Conservation (phyloP, 1,284 basidiomycete species). For the Volvariella surrecta region DNA sequence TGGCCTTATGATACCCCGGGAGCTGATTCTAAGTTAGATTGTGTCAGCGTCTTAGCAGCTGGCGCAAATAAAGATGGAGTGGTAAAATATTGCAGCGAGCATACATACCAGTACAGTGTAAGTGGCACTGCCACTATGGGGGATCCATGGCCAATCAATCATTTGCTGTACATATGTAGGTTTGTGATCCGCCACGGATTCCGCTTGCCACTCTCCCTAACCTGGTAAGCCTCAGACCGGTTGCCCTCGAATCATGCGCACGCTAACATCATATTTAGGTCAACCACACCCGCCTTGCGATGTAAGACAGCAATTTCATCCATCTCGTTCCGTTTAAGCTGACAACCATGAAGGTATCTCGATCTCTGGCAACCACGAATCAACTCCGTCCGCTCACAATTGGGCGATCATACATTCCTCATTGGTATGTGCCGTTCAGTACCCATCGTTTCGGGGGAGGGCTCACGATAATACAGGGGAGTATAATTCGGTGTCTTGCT, state of each 20-base stretch:
- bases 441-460: not conserved
- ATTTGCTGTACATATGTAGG: constrained; percentile 21
- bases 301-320: constrained; percentile 21
- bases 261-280: constrained; percentile 21
- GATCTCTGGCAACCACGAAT: constrained; percentile 47
- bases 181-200: constrained; percentile 35
- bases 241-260: not conserved
- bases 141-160: not conserved
- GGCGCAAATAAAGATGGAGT: constrained; percentile 30
- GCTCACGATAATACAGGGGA: constrained; percentile 25
- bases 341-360: constrained; percentile 28
- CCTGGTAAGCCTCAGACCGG: constrained; percentile 21
- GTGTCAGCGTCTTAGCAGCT: constrained; percentile 35
- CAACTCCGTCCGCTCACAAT: constrained; percentile 29
- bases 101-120: constrained; percentile 44
- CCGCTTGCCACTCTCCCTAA: constrained; percentile 39
- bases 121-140: constrained; percentile 9
- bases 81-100: constrained; percentile 37
- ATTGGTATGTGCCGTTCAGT: constrained; percentile 24
- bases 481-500: constrained; percentile 45
- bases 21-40: constrained; percentile 34
- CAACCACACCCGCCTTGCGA: constrained; percentile 39
- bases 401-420: constrained; percentile 35
- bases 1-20: constrained; percentile 37
- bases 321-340: not conserved